These are phyloP conservation scores for Penicillium egyptiacum DNA, from an alignment of 495 filamentous ascomycete genomes.

Conservation along the genomic window DNA sequence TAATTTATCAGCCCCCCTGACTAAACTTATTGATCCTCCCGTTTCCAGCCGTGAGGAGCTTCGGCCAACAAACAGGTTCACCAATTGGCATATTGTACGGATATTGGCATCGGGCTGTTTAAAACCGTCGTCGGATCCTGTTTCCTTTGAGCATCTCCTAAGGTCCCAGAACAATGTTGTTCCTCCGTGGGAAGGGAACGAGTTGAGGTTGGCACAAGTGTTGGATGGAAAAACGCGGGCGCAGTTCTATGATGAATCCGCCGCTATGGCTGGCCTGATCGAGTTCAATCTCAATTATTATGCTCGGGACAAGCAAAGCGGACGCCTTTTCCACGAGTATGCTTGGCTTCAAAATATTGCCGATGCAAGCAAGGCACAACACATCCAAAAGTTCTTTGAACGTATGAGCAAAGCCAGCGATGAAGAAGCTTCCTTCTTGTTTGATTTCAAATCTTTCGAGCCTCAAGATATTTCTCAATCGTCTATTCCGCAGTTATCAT, in stretches of 20 bases:
- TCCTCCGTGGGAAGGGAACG: slow-evolving; percentile 37
- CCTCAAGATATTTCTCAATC: slow-evolving; percentile 27
- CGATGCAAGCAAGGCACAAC: slow-evolving; percentile 43
- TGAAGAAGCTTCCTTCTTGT: slow-evolving; percentile 16
- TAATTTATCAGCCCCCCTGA: slow-evolving; percentile 24
- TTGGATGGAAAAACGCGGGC: slow-evolving; percentile 28
- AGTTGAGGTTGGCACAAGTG: slow-evolving; percentile 18
- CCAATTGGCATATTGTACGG: slow-evolving; percentile 52
- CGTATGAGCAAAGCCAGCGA: slow-evolving; percentile 19
- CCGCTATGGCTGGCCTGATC: slow-evolving; percentile 38
- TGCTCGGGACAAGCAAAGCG: slow-evolving; percentile 25
- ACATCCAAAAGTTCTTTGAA: slow-evolving; percentile 39
- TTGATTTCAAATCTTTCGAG: slow-evolving; percentile 20
- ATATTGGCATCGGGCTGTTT: slow-evolving; percentile 51
- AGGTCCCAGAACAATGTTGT: slow-evolving; percentile 34
- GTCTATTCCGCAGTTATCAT: slow-evolving; percentile 49
- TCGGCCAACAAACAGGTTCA: slow-evolving; percentile 33
- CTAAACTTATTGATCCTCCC: slow-evolving; percentile 25
- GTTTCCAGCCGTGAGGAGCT: slow-evolving; percentile 17
- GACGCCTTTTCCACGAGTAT: slow-evolving; percentile 33
- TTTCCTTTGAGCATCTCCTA: slow-evolving; percentile 40
- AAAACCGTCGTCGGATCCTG: slow-evolving; percentile 39
- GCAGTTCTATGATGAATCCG: slow-evolving; percentile 40
- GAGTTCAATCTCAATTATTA: slow-evolving; percentile 38
- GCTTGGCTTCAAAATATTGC: slow-evolving; percentile 38